phyloP scores from a whole-genome alignment of 768 basidiomycete species.

The Collybia sp. region DNA sequence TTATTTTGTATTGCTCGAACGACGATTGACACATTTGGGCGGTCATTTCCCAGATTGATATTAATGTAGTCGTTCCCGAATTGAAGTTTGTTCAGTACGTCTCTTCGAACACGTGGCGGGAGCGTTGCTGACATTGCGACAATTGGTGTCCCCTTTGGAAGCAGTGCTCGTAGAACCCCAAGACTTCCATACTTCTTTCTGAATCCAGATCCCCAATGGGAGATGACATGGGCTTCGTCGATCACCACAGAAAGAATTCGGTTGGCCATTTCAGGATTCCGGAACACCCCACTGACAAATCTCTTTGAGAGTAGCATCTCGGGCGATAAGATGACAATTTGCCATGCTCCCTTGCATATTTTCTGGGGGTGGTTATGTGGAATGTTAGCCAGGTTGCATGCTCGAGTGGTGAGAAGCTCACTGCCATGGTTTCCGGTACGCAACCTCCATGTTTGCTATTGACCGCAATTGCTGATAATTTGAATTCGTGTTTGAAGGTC shows the following conservation, averaged over 20 bases:
- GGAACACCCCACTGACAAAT: slow-evolving; percentile 19
- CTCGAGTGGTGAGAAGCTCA: slow-evolving; percentile 3
- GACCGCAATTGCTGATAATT: slow-evolving; percentile 21
- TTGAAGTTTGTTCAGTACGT: slow-evolving; percentile 22
- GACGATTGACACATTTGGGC: slow-evolving; percentile 26
- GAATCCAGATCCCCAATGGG: slow-evolving; percentile 30
- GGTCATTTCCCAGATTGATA: slow-evolving; percentile 26
- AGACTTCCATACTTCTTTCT: slow-evolving; percentile 24
- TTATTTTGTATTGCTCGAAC: slow-evolving; percentile 27
- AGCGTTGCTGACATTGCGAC: slow-evolving; percentile 31
- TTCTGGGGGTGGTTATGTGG: slow-evolving; percentile 8
- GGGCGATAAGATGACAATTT: slow-evolving; percentile 27
- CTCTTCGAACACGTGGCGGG: slow-evolving; percentile 15
- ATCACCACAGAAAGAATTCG: slow-evolving; percentile 21
- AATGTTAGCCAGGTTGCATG: not conserved
- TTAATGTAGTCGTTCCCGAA: slow-evolving; percentile 13
- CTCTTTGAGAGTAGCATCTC: slow-evolving; percentile 22
- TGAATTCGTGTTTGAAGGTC: slow-evolving; percentile 24
- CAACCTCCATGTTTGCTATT: slow-evolving; percentile 24
- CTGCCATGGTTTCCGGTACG: slow-evolving; percentile 15
- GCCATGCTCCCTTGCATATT: slow-evolving; percentile 16
- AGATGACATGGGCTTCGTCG: slow-evolving; percentile 30
- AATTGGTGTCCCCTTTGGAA: slow-evolving; percentile 21
- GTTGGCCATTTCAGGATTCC: slow-evolving; percentile 11
- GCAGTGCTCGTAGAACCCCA: slow-evolving; percentile 20